Conservation (phyloP, 1,139 yeast genomes). For the Hemisphaericaspora lyxosophila region DNA sequence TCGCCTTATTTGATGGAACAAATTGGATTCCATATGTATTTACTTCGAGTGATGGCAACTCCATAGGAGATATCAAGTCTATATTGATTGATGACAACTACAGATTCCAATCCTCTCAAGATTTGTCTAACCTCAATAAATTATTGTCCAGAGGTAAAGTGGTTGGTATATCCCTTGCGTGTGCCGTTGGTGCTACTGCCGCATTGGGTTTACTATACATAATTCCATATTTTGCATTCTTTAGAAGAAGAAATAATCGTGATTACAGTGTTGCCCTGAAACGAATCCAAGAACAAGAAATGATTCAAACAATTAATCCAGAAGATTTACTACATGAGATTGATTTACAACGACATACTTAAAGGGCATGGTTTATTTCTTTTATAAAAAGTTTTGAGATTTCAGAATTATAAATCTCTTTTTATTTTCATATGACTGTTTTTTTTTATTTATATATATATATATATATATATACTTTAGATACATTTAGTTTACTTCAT, state of each 20-base stretch:
- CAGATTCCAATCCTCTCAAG: conserved; percentile 40
- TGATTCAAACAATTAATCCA: conserved; percentile 68
- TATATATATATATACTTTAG: too few relatives aligned
- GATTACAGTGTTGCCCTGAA: conserved; percentile 25
- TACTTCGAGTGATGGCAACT: conserved; percentile 19
- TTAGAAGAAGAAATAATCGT: conserved; percentile 29
- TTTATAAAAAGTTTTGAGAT: too few relatives aligned
- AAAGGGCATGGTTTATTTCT: conserved; percentile 3
- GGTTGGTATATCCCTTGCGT: conserved; percentile 83
- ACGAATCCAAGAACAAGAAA: conserved; percentile 62
- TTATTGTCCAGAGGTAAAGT: conserved; percentile 63
- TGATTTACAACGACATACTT: conserved; percentile 42
- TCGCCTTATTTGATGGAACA: conserved; percentile 69
- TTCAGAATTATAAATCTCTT: too few relatives aligned
- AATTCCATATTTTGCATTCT: conserved; percentile 50
- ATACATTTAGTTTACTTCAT: too few relatives aligned
- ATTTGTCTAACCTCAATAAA: conserved; percentile 22
- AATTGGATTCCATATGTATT: conserved; percentile 71
- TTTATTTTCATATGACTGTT: background rate
- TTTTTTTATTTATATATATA: too few relatives aligned
- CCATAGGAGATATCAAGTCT: conserved; percentile 33
- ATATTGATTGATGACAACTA: conserved; percentile 38
- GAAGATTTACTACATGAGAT: conserved; percentile 60
- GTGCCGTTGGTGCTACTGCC: conserved; percentile 79
- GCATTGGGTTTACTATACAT: conserved; percentile 65